A percentile compares a stretch with the other conserved stretches of the same genome.
Evolutionary conservation across 345 rosid genomes (phyloP).

Genomic region (Salix caprea): DNA sequence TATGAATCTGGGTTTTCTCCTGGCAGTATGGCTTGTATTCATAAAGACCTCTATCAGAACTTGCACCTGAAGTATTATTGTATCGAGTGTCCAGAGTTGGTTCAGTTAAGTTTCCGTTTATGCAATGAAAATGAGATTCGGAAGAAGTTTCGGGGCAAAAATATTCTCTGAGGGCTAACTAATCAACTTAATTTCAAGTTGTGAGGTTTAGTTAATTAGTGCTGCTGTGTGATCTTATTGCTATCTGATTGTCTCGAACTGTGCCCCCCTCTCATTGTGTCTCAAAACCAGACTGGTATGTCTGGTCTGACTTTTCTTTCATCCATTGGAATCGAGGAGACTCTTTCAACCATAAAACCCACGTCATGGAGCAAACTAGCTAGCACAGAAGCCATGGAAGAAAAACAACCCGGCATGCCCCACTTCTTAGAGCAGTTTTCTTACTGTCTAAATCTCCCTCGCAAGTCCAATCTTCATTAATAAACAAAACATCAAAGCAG

Average conservation of each 20-base stretch:
- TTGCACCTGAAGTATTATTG: background rate
- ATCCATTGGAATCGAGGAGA: background rate
- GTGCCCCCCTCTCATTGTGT: background rate
- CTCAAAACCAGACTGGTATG: background rate
- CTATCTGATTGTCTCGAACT: background rate
- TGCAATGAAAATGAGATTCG: background rate
- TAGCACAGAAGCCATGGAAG: background rate
- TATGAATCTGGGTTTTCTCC: background rate
- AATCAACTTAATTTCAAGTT: background rate
- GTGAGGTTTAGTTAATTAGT: background rate
- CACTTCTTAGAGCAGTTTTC: background rate
- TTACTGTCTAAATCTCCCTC: background rate
- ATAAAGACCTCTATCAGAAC: slow-evolving; percentile 8
- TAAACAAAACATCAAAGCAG: background rate
- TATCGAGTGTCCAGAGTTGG: background rate
- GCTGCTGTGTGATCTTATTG: background rate
- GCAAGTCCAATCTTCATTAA: background rate
- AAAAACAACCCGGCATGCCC: background rate
- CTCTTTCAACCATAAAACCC: background rate
- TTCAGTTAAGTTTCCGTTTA: background rate
- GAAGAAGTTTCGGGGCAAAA: background rate
- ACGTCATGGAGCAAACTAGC: background rate
- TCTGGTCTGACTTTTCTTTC: background rate
- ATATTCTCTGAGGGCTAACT: background rate
- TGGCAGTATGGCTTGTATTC: slow-evolving; percentile 9